Evolutionary conservation across 768 basidiomycete genomes (phyloP), one percentile per base, ranked within the genome.

Genomic region (Lentinula raphanica): DNA sequence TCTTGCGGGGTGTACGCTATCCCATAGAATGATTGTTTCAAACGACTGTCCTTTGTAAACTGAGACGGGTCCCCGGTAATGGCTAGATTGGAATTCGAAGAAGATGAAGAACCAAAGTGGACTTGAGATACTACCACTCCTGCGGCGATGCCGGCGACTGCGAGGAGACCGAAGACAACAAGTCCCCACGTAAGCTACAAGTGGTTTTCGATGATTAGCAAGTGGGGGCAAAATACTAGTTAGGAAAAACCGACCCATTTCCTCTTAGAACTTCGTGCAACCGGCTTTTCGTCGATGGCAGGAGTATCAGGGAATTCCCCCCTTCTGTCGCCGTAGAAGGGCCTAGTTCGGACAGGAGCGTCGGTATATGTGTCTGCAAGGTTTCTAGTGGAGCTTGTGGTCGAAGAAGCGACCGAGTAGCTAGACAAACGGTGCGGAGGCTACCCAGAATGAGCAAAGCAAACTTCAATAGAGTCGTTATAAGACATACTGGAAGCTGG

Each of bases 1-100:
- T 85, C 84, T 25, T 74, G 71, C 6, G 94, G 93, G 1, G 92
- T 92, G 70, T 95, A 96, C 0, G 94, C 94, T n/a, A 56, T 56
- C 3, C 90, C 94, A 68, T 86, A 96, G 73, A 97, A 91, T 1
- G 84, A 78, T 61, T 90, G 82, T 60, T 86, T 79, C 50, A 96
- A 72, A 36, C 79, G 77, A 2, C 81, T 51, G 68, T 95, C 81
- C 72, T 86, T 88, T 19, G 72, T 68, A 71, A 95, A 97, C n/a
- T 78, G 78, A 70, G 85, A 91, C 2, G 94, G 92, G 70, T 95
- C 89, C 72, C 72, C 62, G 67, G 69, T 15, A 54, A 62, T 25
- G 28, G 32, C 31, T 58, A 56, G 28, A 51, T 59, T 19, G 55
- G 59, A 28, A 51, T 59, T 19, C 53, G 59, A 54, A 25, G 54